A percentile compares a stretch with the other conserved stretches of the same genome.
Conservation (phyloP, 345 rosid genomes). For the Eucalyptus regnans region DNA sequence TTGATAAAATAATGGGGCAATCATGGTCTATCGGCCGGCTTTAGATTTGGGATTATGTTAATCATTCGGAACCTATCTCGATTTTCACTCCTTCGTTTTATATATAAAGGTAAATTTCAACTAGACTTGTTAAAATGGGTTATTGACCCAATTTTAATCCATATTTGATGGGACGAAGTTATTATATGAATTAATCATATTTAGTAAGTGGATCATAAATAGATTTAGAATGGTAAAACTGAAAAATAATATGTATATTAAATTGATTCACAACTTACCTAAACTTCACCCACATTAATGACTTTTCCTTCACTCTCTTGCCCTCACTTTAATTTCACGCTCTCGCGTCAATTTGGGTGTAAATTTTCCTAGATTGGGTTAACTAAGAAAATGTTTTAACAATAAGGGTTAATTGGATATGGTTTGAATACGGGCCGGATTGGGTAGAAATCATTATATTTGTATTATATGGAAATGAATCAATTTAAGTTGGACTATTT, state of each 20-base stretch:
- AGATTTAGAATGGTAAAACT: background rate
- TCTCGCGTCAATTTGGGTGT: background rate
- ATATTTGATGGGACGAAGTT: too few relatives aligned
- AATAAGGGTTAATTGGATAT: background rate
- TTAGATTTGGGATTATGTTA: background rate
- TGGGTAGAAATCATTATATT: accelerated
- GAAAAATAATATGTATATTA: background rate
- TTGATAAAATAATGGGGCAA: background rate
- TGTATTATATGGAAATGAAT: background rate
- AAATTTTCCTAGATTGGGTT: background rate
- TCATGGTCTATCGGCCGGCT: background rate
- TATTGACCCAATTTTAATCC: too few relatives aligned
- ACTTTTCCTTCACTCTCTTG: background rate
- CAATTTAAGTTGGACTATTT: background rate
- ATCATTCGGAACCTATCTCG: background rate
- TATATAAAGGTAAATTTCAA: background rate
- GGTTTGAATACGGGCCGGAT: accelerated
- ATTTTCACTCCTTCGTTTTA: background rate
- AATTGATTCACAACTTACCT: background rate
- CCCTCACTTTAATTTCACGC: background rate
- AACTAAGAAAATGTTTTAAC: background rate
- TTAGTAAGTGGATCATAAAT: background rate
- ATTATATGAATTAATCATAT: background rate
- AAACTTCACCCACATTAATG: background rate
- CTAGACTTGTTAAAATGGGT: accelerated